Evolutionary conservation across 2,329 filamentous ascomycete genomes (phyloP), one percentile per base, ranked within the genome.

Genomic region (Aspergillus japonicus): DNA sequence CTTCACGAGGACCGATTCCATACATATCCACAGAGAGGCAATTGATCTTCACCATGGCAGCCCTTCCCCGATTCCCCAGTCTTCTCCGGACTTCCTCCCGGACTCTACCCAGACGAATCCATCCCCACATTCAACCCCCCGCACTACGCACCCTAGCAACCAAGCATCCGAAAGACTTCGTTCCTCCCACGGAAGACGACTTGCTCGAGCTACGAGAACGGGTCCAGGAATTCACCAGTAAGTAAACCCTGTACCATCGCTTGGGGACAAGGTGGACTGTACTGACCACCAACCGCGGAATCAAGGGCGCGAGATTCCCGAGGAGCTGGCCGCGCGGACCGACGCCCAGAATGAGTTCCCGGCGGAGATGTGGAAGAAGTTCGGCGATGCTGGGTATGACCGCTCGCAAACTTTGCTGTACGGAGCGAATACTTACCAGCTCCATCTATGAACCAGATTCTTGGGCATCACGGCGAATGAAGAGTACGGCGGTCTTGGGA

Each of bases 391-490:
- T 35, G 95, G 86, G 71, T 82, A 74, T 47, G 62, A 5, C 47
- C 23, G 23, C 23, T 23, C 23, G 23, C 23, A 23, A 23, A 3
- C 23, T 23, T 23, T 23, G 23, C 23, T 23, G 23, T 23, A 23
- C 23, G 23, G 23, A 3, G 23, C 23, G 23, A 23, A 23, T 23
- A 23, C 23, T 23, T 23, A 23, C 57, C 54, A 52, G 56, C 47
- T n/a, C 35, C 4, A 14, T 42, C 31, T 14, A 14, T 5, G 2
- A 50, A 58, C n/a, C 31, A 82, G 90, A 6, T 89, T 98, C 68
- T 84, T 98, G 29, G 95, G 95, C 60, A 91, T 97, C 69, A 98
- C 95, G 8, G 95, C 92, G 19, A 91, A 96, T 70, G 92, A 96
- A 78, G 89, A 92, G 58, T 92, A 95, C 55, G 95, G 95, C 42